phyloP scores from a whole-genome alignment of 2,329 filamentous ascomycete genomes.

The Fusarium tanahbumbuense region DNA sequence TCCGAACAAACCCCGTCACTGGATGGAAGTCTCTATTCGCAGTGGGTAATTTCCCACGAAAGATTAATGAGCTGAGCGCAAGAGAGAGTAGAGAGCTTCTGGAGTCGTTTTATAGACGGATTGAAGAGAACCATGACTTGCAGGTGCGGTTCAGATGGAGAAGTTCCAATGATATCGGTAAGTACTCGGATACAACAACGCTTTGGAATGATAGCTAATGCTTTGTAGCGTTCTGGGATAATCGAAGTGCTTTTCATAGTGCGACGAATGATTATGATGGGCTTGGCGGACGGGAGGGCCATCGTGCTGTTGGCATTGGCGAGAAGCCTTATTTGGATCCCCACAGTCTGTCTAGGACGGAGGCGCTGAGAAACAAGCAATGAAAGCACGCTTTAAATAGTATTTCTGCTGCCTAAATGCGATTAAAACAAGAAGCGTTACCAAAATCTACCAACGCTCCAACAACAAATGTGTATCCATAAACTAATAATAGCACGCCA shows the following conservation, averaged over 20 bases:
- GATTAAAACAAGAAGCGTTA: neutral
- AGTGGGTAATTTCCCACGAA: slow-evolving; percentile 55
- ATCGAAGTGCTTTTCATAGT: slow-evolving; percentile 67
- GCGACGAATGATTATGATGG: slow-evolving; percentile 69
- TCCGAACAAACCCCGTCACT: slow-evolving; percentile 71
- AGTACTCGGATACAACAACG: neutral
- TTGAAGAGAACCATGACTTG: slow-evolving; percentile 62
- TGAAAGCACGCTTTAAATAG: neutral
- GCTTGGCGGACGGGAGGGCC: slow-evolving; percentile 62
- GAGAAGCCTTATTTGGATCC: slow-evolving; percentile 67
- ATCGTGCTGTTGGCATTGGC: slow-evolving; percentile 66
- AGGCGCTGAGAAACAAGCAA: neutral
- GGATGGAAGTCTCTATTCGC: slow-evolving; percentile 66
- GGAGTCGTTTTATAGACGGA: slow-evolving; percentile 54
- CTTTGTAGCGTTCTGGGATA: slow-evolving; percentile 68
- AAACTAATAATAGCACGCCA: neutral
- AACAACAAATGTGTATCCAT: too few species aligned
- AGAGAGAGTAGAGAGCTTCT: slow-evolving; percentile 58
- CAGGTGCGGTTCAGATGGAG: slow-evolving; percentile 61
- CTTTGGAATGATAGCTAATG: neutral
- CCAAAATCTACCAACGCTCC: too few species aligned
- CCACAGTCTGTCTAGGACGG: slow-evolving; percentile 57
- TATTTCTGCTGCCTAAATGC: neutral
- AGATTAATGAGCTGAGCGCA: slow-evolving; percentile 57
- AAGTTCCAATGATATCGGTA: slow-evolving; percentile 55